A percentile compares a stretch with the other conserved stretches of the same genome.
Conservation (phyloP, 1,284 basidiomycete species). For the Pterula multifida region DNA sequence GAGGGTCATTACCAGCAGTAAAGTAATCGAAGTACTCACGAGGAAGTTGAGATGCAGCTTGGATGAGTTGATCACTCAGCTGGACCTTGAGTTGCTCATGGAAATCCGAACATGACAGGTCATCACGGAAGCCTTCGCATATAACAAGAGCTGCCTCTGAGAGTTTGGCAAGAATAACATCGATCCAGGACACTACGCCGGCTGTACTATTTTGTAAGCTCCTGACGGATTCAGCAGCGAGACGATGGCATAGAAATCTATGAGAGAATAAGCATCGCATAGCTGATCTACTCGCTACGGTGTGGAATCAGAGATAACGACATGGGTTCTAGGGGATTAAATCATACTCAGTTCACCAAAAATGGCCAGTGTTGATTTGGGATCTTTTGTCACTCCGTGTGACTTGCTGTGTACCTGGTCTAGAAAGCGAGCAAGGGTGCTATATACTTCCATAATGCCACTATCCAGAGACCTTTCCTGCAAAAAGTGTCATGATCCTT, state of each 20-base stretch:
- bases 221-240: constrained; percentile 22
- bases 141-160: constrained; percentile 26
- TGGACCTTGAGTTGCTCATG: constrained; percentile 24
- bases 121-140: constrained; percentile 19
- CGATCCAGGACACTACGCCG: constrained; percentile 47
- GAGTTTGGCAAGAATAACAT: constrained; percentile 44
- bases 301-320: no score
- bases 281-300: constrained; percentile 12
- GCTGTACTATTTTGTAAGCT: constrained; percentile 15
- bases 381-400: not conserved
- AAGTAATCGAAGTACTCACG: constrained; percentile 25
- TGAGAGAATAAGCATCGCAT: constrained; percentile 35
- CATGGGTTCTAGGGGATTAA: no score
- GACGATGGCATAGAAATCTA: constrained; percentile 29
- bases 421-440: constrained; percentile 3
- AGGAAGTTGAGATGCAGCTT: constrained; percentile 53
- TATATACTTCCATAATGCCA: not conserved
- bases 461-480: not conserved
- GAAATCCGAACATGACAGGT: constrained; percentile 9
- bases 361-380: no score
- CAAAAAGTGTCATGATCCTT: no score
- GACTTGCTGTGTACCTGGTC: not conserved
- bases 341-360: no score
- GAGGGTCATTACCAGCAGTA: constrained; percentile 6
- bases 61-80: constrained; percentile 35